Base-by-base conservation (phyloP, 371 early-diverging fungal species). In the Caulochytrium protostelioides region DNA sequence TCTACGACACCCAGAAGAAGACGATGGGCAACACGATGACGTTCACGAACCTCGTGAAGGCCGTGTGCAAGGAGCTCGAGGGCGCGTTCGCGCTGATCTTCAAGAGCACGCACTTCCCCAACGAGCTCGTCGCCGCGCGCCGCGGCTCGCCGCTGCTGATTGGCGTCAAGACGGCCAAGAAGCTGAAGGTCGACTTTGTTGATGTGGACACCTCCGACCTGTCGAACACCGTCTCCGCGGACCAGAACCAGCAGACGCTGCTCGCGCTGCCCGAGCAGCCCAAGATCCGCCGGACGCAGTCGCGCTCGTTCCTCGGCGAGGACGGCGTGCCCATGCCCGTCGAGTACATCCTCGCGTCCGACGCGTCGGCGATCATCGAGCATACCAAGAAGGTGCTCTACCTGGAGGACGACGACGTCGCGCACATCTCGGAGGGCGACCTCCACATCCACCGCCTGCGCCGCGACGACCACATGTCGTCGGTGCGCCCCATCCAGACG, bases 371-470 rank as follows among this genome's bases (percentile, higher is more conserved):
- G 31, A 81, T 98, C 47, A 81, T 95, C 44, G 97, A 98, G 61
- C 99, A 98, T 70, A 98, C 98, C 50, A 90, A 87, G 64, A 85
- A 85, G 40, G 92, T 98, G 35, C 67, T 99, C 37, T 97, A 90
- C 57, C 69, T 98, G 37, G 94, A 97, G 57, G 97, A 98, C 56
- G 91, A 92, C 52, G 99, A 98, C 67, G 81, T 98, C 56, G 98
- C 90, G 26, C 92, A 95, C 64, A 83, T 97, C 51, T 59, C 66
- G 46, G 76, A 76, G 38, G 87, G 89, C 40, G 86, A 95, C 54
- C 70, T 99, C 43, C 87, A 83, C 64, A 98, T 98, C 50, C 92
- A 89, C 56, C 83, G 95, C 42, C 65, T 90, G 40, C 74, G 85
- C 44, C 80, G 92, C 39, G 84, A 89, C 46, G 86, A 85, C 49